Evolutionary conservation across 805 yeast genomes (phyloP).

Genomic region (Yamadazyma olivae): DNA sequence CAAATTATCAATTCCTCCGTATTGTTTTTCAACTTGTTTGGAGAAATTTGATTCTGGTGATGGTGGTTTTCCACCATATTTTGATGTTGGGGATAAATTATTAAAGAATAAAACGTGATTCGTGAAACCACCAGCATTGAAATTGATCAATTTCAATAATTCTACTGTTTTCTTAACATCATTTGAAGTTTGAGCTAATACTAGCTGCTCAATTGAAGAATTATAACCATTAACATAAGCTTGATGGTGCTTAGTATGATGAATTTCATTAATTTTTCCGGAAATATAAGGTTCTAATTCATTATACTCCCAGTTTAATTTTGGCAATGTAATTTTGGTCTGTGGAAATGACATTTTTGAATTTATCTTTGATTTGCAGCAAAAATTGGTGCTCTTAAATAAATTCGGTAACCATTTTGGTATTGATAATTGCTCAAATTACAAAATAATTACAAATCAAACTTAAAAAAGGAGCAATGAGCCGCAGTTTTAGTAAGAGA

Average conservation of each 20-base stretch:
- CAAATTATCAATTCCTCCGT: constrained; percentile 71
- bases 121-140: constrained; percentile 90
- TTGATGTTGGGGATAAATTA: constrained; percentile 71
- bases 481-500: no score
- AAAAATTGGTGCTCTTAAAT: no score
- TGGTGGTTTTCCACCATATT: constrained; percentile 72
- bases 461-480: no score
- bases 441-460: no score
- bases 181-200: constrained; percentile 58
- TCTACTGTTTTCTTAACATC: constrained; percentile 59
- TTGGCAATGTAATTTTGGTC: constrained; percentile 71
- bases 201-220: constrained; percentile 68
- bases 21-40: constrained; percentile 58
- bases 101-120: constrained; percentile 89
- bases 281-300: constrained; percentile 86
- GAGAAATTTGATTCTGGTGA: constrained; percentile 50
- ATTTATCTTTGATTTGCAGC: no score
- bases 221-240: constrained; percentile 87
- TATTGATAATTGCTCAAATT: no score
- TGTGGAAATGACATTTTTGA: background rate
- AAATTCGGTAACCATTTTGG: no score
- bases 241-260: constrained; percentile 89
- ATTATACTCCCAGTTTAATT: constrained; percentile 77
- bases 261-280: constrained; percentile 82
- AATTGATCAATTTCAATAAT: constrained; percentile 73